Evolutionary conservation across 208 protist genomes (phyloP).

Genomic region (Leishmania aethiopica): DNA sequence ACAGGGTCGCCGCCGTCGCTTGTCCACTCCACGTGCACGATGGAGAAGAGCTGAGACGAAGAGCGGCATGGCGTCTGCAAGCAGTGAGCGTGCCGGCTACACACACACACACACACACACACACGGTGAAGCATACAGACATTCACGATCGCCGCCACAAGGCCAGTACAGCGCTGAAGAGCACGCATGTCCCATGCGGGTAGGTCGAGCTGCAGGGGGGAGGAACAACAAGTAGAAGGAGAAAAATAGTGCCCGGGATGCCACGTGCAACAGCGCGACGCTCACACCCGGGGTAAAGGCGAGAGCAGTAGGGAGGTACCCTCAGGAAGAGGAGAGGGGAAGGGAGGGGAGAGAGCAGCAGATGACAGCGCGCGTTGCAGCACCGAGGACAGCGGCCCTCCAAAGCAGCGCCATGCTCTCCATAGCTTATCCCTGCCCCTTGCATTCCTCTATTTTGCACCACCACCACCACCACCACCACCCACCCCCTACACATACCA

Average conservation of each 20-base stretch:
- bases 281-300: background rate
- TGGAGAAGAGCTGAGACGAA: no score
- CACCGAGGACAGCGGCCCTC: background rate
- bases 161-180: background rate
- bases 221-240: constrained; percentile 4
- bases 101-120: background rate
- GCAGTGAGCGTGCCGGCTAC: background rate
- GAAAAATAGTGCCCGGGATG: background rate
- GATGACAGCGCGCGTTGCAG: background rate
- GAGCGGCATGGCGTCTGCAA: background rate
- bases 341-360: no score
- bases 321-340: background rate
- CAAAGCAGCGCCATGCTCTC: background rate
- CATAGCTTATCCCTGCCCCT: background rate
- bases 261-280: background rate
- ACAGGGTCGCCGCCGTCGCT: background rate
- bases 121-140: background rate
- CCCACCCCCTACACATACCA: background rate
- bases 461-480: background rate
- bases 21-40: background rate
- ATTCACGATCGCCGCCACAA: background rate
- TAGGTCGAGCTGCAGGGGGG: background rate
- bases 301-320: background rate
- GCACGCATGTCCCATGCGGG: background rate
- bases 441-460: background rate